Conservation (phyloP, 129 eudicot genomes). For the Flaveria brownii region DNA sequence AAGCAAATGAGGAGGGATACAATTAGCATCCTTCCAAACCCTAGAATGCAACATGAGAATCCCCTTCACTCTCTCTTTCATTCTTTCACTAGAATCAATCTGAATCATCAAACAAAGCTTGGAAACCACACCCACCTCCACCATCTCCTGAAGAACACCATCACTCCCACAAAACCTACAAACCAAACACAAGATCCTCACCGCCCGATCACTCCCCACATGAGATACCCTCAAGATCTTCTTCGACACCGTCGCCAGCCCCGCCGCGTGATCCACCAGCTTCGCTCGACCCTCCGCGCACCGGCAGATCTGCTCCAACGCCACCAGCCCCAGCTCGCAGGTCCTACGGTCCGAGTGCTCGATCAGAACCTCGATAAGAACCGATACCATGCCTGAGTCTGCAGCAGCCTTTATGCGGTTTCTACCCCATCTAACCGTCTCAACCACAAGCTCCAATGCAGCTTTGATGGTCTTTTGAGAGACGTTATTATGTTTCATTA, state of each 20-base stretch:
- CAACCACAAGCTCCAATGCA: constrained; percentile 38
- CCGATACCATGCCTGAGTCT: constrained; percentile 47
- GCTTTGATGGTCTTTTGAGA: constrained; percentile 47
- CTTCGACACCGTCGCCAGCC: constrained; percentile 62
- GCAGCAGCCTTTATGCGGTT: constrained; percentile 59
- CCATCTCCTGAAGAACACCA: constrained; percentile 57
- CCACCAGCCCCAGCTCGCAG: constrained; percentile 46
- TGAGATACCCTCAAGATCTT: constrained; percentile 70
- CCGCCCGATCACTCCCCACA: constrained; percentile 57
- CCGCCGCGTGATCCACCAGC: constrained; percentile 55
- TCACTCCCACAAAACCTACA: constrained; percentile 39
- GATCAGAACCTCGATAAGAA: constrained; percentile 44
- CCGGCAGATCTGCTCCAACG: constrained; percentile 51
- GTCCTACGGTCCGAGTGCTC: constrained; percentile 44
- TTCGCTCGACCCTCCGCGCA: constrained; percentile 69
- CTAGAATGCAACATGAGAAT: constrained; percentile 51
- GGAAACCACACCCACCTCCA: constrained; percentile 63
- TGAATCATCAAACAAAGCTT: constrained; percentile 66
- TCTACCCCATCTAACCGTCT: constrained; percentile 47
- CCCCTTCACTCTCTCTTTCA: constrained; percentile 56
- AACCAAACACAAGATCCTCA: constrained; percentile 46
- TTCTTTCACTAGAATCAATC: constrained; percentile 50
- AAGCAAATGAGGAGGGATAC: constrained; percentile 49
- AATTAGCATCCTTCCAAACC: constrained; percentile 61
- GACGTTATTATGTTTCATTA: constrained; percentile 31